These are phyloP conservation scores for Suhomyces xylopsoci DNA, from an alignment of 805 yeast species.

Conservation along the genomic window DNA sequence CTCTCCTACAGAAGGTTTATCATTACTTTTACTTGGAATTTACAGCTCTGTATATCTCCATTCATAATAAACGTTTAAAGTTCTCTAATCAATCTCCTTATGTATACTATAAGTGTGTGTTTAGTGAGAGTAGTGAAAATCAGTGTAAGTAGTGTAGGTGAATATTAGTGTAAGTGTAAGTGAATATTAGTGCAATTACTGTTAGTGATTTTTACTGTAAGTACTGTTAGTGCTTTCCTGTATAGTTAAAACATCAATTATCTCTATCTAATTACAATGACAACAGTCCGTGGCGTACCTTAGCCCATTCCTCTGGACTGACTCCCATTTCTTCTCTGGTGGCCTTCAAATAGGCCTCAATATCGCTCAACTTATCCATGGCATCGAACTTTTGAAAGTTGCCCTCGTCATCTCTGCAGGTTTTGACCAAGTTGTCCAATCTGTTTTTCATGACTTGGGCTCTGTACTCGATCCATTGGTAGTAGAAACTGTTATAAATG, in stretches of 20 bases:
- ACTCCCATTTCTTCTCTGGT: conserved; percentile 35
- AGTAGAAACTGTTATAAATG: conserved; percentile 33
- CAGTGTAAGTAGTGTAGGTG: no score
- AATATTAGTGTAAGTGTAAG: no score
- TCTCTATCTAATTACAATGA: background rate
- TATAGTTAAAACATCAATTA: conserved; percentile 1
- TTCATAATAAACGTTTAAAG: no score
- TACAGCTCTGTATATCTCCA: no score
- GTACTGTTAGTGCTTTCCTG: no score
- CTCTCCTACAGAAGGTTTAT: no score
- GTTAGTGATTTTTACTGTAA: no score
- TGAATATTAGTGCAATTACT: no score
- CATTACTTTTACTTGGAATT: no score
- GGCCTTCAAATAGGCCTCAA: conserved; percentile 20
- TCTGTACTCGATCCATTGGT: conserved; percentile 36
- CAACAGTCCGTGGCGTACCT: conserved; percentile 1
- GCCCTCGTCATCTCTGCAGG: conserved; percentile 11
- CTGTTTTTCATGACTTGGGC: conserved; percentile 23
- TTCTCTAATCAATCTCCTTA: no score
- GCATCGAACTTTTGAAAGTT: conserved; percentile 24
- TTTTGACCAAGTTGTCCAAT: conserved; percentile 18
- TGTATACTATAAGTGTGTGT: no score
- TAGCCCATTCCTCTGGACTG: conserved; percentile 14
- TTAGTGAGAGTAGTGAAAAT: no score
- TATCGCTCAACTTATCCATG: conserved; percentile 17